phyloP scores from a whole-genome alignment of 768 basidiomycete species.

The Auriscalpium orientale region DNA sequence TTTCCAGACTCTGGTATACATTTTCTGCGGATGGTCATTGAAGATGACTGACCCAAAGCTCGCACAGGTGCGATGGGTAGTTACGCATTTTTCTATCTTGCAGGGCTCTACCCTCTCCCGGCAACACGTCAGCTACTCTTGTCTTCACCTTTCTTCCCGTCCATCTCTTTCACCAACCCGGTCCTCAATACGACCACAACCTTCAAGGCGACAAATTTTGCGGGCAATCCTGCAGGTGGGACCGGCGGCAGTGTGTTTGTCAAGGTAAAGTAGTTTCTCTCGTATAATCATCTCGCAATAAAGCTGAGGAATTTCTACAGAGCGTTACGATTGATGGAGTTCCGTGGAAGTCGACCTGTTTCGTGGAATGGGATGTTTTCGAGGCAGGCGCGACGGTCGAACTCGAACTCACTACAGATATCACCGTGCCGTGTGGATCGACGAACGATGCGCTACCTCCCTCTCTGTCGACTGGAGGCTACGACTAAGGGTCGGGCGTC shows the following conservation, averaged over 20 bases:
- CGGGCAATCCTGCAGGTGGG: slow-evolving; percentile 28
- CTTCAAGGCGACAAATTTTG: slow-evolving; percentile 42
- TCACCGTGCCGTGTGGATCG: slow-evolving; percentile 43
- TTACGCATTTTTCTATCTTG: slow-evolving; percentile 50
- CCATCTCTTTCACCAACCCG: slow-evolving; percentile 56
- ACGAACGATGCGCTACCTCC: slow-evolving; percentile 43
- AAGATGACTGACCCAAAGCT: not conserved
- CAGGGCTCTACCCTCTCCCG: slow-evolving; percentile 56
- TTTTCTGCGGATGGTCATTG: not conserved
- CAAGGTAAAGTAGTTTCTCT: slow-evolving; percentile 29
- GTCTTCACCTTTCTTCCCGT: slow-evolving; percentile 54
- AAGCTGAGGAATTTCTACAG: slow-evolving; percentile 22
- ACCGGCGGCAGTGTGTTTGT: slow-evolving; percentile 32
- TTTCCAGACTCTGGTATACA: not conserved
- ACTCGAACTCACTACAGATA: slow-evolving; percentile 46
- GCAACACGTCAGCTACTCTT: slow-evolving; percentile 53
- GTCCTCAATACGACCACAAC: slow-evolving; percentile 48
- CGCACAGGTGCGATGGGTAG: slow-evolving; percentile 53
- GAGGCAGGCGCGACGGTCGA: slow-evolving; percentile 43
- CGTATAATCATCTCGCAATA: not conserved
- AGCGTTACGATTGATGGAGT: slow-evolving; percentile 50
- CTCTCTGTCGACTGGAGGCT: slow-evolving; percentile 60
- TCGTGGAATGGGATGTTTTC: slow-evolving; percentile 61
- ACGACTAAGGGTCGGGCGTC: slow-evolving; percentile 3
- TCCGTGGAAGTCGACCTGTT: slow-evolving; percentile 56